A percentile compares a stretch with the other conserved stretches of the same genome.
phyloP scores from a whole-genome alignment of 768 basidiomycete genomes.

The Suillus ampliporus region DNA sequence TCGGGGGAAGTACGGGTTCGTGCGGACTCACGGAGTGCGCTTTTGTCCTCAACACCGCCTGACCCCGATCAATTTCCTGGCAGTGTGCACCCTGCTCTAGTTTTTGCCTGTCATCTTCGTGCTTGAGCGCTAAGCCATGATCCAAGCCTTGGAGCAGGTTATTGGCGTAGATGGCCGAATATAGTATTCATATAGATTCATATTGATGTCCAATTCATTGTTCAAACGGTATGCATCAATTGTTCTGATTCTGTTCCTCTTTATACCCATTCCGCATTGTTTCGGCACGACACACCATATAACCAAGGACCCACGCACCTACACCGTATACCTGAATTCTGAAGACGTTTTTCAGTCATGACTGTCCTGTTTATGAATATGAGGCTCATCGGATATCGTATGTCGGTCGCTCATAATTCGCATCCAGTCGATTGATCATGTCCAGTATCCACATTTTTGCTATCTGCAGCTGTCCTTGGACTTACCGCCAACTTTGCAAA shows the following conservation, averaged over 20 bases:
- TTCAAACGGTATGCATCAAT: neutral
- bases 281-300: neutral
- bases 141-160: too few species aligned
- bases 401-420: slow-evolving; percentile 24
- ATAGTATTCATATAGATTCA: slow-evolving; percentile 5
- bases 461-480: slow-evolving; percentile 64
- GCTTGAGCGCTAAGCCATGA: neutral
- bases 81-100: neutral
- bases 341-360: slow-evolving; percentile 43
- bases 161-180: slow-evolving; percentile 2
- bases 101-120: neutral
- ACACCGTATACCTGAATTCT: neutral
- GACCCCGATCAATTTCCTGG: neutral
- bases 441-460: slow-evolving; percentile 43
- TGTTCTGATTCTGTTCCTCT: neutral
- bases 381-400: slow-evolving; percentile 58
- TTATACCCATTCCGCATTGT: neutral
- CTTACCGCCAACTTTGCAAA: slow-evolving; percentile 69
- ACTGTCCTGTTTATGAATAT: slow-evolving; percentile 65
- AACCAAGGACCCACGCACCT: neutral
- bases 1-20: too few species aligned
- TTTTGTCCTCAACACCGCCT: neutral
- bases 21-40: neutral
- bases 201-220: neutral
- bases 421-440: slow-evolving; percentile 14